A percentile compares a stretch with the other conserved stretches of the same genome.
Conservation (phyloP, 2,329 filamentous ascomycete species). For the Ophioceras dolichostomum region DNA sequence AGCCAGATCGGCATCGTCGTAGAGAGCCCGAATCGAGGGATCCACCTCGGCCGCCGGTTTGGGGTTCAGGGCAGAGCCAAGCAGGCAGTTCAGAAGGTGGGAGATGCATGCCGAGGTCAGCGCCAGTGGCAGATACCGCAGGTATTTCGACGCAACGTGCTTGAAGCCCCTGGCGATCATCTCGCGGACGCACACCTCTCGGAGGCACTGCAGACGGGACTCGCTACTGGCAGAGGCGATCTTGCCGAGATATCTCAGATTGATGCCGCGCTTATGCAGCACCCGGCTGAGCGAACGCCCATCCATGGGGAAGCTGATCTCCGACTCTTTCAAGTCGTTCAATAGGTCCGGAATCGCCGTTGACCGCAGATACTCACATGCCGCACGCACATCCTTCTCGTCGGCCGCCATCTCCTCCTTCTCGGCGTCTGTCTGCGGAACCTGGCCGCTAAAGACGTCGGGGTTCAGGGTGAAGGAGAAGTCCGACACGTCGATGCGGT, state of each 20-base stretch:
- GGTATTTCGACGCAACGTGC: conserved; percentile 69
- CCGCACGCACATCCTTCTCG: conserved; percentile 76
- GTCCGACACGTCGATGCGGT: conserved; percentile 72
- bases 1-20: conserved; percentile 67
- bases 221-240: conserved; percentile 60
- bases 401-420: conserved; percentile 73
- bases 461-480: conserved; percentile 89
- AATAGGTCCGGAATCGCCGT: conserved; percentile 76
- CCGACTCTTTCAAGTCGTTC: conserved; percentile 77
- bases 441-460: conserved; percentile 87
- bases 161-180: conserved; percentile 96
- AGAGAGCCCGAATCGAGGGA: conserved; percentile 58
- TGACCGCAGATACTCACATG: conserved; percentile 64
- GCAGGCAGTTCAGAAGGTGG: conserved; percentile 86
- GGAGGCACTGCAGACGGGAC: conserved; percentile 63
- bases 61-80: conserved; percentile 66
- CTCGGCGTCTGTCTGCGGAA: conserved; percentile 80
- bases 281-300: conserved; percentile 81
- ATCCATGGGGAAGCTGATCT: conserved; percentile 97
- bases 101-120: conserved; percentile 70
- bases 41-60: conserved; percentile 71
- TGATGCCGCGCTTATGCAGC: conserved; percentile 94
- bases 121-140: conserved; percentile 67
- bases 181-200: conserved; percentile 70
- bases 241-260: conserved; percentile 88